Base-by-base conservation (phyloP, 257 asterid species). In the Cynanchum wilfordii region DNA sequence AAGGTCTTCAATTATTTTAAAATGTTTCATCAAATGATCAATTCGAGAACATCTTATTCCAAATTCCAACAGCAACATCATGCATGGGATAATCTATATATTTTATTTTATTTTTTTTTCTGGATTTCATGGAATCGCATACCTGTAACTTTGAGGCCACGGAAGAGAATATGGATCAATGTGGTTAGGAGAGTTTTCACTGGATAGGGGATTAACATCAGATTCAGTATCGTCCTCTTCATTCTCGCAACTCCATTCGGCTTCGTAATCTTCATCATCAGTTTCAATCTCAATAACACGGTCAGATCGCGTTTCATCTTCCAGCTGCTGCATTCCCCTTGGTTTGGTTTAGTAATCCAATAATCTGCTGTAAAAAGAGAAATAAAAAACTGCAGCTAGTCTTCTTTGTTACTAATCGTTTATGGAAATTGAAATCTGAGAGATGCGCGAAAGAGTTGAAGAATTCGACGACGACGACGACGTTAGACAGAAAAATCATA, bases 91-190 rank as follows among this genome's bases (percentile, higher is more conserved):
- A 20, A 49, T 27, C 12, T 10, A 67, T 40, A 2, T 25, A 1
- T 27, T 27, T 40, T 0, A 11, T 13, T 49, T 11, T 36, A 9
- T 69, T 0, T 64, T 8, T 20, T 12, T n/a, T 33, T 6, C 2
- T 10, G 27, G 45, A 42, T 7, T 42, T 8, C 45, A 42, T 42
- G 27, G 69, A 3, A 44, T 30, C 17, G 65, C 9, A n/a, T 63
- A 93, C 97, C 98, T 79, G 66, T 87, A 91, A 74, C 93, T 93
- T 76, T 89, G 94, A 72, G 98, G 98, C 98, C 98, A 93, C 25
- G 60, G 36, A 44, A 86, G 76, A 44, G 75, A 71, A 70, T 75
- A 36, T 77, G 79, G 54, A 73, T 75, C 88, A 24, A 72, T 20
- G 75, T 40, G 54, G 71, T 51, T 66, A 66, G 17, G 8, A 0